Base-by-base conservation (phyloP, 805 yeast genomes). In the Metschnikowia anglica region DNA sequence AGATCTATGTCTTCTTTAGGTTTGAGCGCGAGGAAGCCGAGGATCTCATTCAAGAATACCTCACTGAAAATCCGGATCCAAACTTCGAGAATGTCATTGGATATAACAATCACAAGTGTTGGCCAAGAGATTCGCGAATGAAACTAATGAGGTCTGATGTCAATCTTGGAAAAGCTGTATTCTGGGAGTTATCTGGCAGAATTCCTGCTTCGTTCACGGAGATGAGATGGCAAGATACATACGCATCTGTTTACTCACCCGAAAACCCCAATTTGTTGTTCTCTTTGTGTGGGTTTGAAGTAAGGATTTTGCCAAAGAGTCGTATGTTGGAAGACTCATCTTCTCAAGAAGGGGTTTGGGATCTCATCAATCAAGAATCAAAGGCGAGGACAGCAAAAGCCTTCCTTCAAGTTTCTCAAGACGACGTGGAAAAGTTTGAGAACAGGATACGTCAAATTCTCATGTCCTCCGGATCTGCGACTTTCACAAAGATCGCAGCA, bases 71-170 rank as follows among this genome's bases (percentile, higher is more conserved):
- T 55, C 96, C 97, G 1, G 97, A 90, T 66, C 96, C 96, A 0
- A 88, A 90, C 58, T 87, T 86, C 62, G 96, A 86, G 55, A 85
- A 83, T 53, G 81, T 83, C 5, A 80, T 85, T 26, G 95, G 95
- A 0, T 91, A 89, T 62, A 86, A 85, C 56, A 91, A 88, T 53
- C 85, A 85, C 53, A 81, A 81, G 38, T 89, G 97, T 59, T 93
- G 99, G 99, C 97, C 99, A 3, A 70, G 86, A 34, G 98, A 93
- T 59, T 70, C 83, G 16, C 77, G 97, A 46, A 93, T 93, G 98
- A 78, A 88, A 51, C 65, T 93, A 37, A 82, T 90, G 81, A 74
- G 97, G 33, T 84, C 82, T 45, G 99, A 93, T 65, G 97, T 91
- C 4, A 86, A 88, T 52, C 70, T 93, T 5, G 99, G 98, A 2